A percentile compares a stretch with the other conserved stretches of the same genome.
Evolutionary conservation across 108 stramenopile species (phyloP).

Genomic region (Skeletonema costatum): DNA sequence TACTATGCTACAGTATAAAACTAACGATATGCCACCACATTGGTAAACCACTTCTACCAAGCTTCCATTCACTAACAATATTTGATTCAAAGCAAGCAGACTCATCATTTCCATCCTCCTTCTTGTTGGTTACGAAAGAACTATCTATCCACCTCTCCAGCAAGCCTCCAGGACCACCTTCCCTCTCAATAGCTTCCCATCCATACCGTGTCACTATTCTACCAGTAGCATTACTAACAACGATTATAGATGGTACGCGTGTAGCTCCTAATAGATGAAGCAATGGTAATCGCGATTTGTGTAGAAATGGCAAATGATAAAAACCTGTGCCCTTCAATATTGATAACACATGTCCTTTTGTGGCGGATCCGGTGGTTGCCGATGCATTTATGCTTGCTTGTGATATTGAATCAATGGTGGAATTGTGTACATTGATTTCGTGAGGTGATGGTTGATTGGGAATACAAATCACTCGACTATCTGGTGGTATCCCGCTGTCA

Average conservation of each 20-base stretch:
- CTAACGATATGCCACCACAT: background rate
- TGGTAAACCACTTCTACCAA: constrained; percentile 35
- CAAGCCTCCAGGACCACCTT: constrained; percentile 6
- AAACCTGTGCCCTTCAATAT: constrained; percentile 28
- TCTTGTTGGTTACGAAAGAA: constrained; percentile 4
- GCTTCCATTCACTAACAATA: constrained; percentile 25
- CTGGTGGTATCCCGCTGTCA: background rate
- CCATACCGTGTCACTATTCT: constrained; percentile 40
- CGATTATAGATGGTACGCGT: constrained; percentile 36
- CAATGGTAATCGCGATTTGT: constrained; percentile 16
- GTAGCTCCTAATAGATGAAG: constrained; percentile 25
- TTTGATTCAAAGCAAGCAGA: constrained; percentile 26
- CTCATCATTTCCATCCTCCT: constrained; percentile 1
- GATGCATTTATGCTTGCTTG: constrained; percentile 3
- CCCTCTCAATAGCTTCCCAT: constrained; percentile 50
- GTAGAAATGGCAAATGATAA: constrained; percentile 34
- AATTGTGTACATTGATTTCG: background rate
- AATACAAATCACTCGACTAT: constrained; percentile 37
- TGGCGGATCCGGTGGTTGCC: background rate
- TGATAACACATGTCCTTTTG: background rate
- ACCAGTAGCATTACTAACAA: constrained; percentile 30
- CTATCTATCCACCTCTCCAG: constrained; percentile 32
- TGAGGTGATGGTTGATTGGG: constrained; percentile 30
- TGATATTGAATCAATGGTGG: background rate
- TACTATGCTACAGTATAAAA: background rate